Evolutionary conservation across 1,139 yeast genomes (phyloP), one percentile per base, ranked within the genome.

Genomic region (Nadsonia commutata): DNA sequence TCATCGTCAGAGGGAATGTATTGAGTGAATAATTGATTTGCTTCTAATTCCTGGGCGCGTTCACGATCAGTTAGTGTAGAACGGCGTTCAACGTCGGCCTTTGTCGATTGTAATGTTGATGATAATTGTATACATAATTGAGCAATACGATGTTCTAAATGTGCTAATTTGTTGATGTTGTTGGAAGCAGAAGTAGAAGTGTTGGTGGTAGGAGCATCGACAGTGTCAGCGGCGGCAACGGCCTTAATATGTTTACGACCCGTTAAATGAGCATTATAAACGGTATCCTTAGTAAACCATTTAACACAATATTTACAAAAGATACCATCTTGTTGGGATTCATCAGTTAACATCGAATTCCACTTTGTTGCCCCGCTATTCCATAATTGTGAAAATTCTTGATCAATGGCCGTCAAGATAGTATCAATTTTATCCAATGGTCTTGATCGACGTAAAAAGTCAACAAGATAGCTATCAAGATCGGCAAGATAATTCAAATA

Each of bases 171-270:
- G 3, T 22, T 23, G 7, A 18, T 17, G 9, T 37, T 37, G 1
- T 37, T 2, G 4, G 37, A 27, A 3, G 20, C 20, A 6, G 43
- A 16, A n/a, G n/a, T n/a, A n/a, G n/a, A n/a, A n/a, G n/a, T 3
- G 16, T 13, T 18, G 31, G 38, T 18, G 21, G 19, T 20, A 8
- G 38, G 16, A 18, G 20, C 22, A 11, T 37, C 9, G 7, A 42
- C 36, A 17, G 38, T 31, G 27, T 21, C 43, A 48, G 36, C 39
- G 16, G 53, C 13, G 36, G 47, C 49, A 2, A 53, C 59, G 44
- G 74, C 76, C 51, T 78, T 79, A 46, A 68, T 61, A 57, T 90
- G 97, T 52, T 80, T 81, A 56, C 82, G 82, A 1, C 96, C 95
- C 1, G 56, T 52, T 27, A 85, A 59, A 64, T 90, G 97, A 2